A percentile compares a stretch with the other conserved stretches of the same genome.
Conservation (phyloP, 1,139 yeast genomes). For the Suhomyces chickasaworum region DNA sequence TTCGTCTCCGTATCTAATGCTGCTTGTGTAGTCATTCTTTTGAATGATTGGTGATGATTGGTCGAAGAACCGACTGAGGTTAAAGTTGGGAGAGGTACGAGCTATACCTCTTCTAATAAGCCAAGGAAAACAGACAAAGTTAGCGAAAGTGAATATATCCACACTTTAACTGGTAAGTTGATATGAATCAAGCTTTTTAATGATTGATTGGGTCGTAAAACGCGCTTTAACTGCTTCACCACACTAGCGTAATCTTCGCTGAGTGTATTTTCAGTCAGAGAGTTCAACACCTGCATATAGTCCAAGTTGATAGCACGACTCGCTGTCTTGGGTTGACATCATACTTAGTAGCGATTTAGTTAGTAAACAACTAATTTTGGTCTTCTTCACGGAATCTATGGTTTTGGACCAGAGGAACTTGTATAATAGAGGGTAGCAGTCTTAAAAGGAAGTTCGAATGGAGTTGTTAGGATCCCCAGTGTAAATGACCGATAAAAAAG, state of each 20-base stretch:
- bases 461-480: no score
- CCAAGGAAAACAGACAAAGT: neutral
- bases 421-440: no score
- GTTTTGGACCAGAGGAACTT: no score
- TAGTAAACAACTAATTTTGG: neutral
- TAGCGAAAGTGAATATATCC: neutral
- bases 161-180: neutral
- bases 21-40: conserved; percentile 9
- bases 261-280: conserved; percentile 5
- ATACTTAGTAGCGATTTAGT: neutral
- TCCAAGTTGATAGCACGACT: conserved; percentile 3
- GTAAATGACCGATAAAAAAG: no score
- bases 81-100: neutral
- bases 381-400: no score
- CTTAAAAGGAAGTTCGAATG: no score
- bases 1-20: conserved; percentile 6
- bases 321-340: neutral
- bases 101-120: neutral
- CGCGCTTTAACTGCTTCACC: conserved; percentile 7
- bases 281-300: conserved; percentile 7
- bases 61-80: neutral
- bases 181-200: neutral
- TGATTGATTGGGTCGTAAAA: conserved; percentile 5
- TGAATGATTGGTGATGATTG: conserved; percentile 3
- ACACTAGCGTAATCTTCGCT: conserved; percentile 4